phyloP scores from a whole-genome alignment of 768 basidiomycete genomes.

The Auricularia auricula-judae region DNA sequence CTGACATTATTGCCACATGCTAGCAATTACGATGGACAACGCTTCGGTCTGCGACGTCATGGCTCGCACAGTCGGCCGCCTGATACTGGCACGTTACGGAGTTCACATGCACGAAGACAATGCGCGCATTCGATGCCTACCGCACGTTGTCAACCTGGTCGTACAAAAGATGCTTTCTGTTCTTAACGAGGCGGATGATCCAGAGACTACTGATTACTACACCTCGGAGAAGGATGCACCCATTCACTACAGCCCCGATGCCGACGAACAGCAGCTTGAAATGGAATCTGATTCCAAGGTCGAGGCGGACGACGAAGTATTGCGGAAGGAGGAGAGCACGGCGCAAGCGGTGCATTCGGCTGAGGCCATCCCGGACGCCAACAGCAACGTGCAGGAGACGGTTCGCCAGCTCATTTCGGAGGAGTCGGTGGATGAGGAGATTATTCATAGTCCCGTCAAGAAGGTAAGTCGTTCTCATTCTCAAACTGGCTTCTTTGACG shows the following conservation, averaged over 20 bases:
- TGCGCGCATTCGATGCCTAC: slow-evolving; percentile 24
- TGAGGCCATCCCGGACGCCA: neutral
- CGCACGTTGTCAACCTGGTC: slow-evolving; percentile 27
- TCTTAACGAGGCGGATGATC: slow-evolving; percentile 17
- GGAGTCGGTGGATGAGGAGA: neutral
- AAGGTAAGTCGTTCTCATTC: slow-evolving; percentile 3
- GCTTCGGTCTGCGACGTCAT: slow-evolving; percentile 25
- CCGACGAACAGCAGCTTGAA: slow-evolving; percentile 12
- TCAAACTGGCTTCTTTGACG: neutral
- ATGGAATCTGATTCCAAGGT: slow-evolving; percentile 12
- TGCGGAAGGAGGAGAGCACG: slow-evolving; percentile 11
- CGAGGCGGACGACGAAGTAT: neutral
- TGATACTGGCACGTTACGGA: slow-evolving; percentile 7
- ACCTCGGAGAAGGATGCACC: slow-evolving; percentile 18
- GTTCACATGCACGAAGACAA: slow-evolving; percentile 17
- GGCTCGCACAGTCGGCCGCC: slow-evolving; percentile 11
- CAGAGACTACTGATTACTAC: slow-evolving; percentile 19
- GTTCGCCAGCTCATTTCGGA: neutral
- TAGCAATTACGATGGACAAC: slow-evolving; percentile 22
- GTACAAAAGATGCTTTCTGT: slow-evolving; percentile 21
- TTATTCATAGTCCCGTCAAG: slow-evolving; percentile 7
- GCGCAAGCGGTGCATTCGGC: neutral
- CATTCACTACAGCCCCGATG: slow-evolving; percentile 18
- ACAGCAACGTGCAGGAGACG: neutral
- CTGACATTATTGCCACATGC: slow-evolving; percentile 12